Conservation (phyloP, 345 rosid species). For the Salix suchowensis region DNA sequence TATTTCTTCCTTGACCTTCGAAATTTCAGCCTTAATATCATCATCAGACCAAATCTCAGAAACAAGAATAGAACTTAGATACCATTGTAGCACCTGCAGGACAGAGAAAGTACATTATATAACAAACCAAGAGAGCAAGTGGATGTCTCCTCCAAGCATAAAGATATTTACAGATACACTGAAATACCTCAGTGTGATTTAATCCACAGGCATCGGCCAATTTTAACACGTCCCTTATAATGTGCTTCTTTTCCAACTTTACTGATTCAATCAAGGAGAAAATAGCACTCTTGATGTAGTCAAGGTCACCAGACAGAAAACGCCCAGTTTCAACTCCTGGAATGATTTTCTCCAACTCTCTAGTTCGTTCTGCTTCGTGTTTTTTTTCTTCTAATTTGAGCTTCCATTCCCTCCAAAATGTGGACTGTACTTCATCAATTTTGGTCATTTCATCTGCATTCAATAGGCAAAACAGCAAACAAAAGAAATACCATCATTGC, state of each 20-base stretch:
- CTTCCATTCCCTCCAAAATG: conserved; percentile 98
- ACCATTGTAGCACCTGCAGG: conserved; percentile 58
- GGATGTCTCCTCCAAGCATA: not conserved
- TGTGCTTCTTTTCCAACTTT: conserved; percentile 68
- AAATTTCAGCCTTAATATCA: conserved; percentile 67
- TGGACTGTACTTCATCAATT: conserved; percentile 74
- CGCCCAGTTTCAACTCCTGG: conserved; percentile 83
- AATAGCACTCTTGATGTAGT: conserved; percentile 51
- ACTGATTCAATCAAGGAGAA: conserved; percentile 65
- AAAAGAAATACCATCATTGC: conserved; percentile 8
- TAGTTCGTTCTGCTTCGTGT: conserved; percentile 67
- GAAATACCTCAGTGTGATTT: conserved; percentile 58
- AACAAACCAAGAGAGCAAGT: not conserved
- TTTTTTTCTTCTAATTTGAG: conserved; percentile 82
- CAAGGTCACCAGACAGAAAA: conserved; percentile 69
- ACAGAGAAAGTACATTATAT: conserved; percentile 4
- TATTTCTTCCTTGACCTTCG: conserved; percentile 59
- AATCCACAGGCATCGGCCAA: conserved; percentile 62
- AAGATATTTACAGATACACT: not conserved
- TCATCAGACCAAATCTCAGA: conserved; percentile 80
- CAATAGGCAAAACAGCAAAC: conserved; percentile 14
- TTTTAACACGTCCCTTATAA: conserved; percentile 56
- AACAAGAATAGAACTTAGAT: conserved; percentile 58
- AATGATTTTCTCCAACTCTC: conserved; percentile 69
- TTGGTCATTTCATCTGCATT: conserved; percentile 66